phyloP scores from a whole-genome alignment of 345 rosid genomes.

The Eucalyptus cloeziana region DNA sequence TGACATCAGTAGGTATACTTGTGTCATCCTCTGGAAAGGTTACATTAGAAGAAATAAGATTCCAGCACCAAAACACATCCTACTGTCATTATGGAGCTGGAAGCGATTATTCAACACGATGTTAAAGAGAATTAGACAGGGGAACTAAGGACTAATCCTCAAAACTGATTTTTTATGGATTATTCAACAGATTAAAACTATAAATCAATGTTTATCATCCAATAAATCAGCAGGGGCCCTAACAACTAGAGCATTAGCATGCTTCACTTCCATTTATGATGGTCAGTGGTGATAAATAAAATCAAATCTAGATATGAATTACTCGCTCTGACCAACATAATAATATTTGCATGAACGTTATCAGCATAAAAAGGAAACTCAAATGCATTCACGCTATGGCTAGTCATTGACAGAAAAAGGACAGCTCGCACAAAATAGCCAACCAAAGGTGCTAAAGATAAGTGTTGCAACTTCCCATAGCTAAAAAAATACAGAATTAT shows the following conservation, averaged over 20 bases:
- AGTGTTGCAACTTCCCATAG: not conserved
- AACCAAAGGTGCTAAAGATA: not conserved
- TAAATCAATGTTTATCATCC: not conserved
- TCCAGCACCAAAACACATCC: not conserved
- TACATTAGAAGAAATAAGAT: not conserved
- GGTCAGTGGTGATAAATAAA: not conserved
- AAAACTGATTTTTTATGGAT: not conserved
- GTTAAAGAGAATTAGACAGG: not conserved
- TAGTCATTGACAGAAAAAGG: not conserved
- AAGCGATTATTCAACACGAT: not conserved
- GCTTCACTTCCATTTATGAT: not conserved
- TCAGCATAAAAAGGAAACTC: not conserved
- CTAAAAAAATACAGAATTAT: not conserved
- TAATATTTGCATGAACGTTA: not conserved
- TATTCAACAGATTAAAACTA: not conserved
- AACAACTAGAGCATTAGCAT: not conserved
- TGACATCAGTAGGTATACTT: constrained; percentile 70
- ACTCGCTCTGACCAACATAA: not conserved
- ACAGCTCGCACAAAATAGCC: not conserved
- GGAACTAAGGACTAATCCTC: not conserved
- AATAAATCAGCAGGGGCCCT: not conserved
- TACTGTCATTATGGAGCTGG: not conserved
- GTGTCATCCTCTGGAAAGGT: constrained; percentile 88
- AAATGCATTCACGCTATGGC: not conserved
- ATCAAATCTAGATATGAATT: not conserved